Conservation (phyloP, 2,329 filamentous ascomycete species). For the Alternaria incomplexa region DNA sequence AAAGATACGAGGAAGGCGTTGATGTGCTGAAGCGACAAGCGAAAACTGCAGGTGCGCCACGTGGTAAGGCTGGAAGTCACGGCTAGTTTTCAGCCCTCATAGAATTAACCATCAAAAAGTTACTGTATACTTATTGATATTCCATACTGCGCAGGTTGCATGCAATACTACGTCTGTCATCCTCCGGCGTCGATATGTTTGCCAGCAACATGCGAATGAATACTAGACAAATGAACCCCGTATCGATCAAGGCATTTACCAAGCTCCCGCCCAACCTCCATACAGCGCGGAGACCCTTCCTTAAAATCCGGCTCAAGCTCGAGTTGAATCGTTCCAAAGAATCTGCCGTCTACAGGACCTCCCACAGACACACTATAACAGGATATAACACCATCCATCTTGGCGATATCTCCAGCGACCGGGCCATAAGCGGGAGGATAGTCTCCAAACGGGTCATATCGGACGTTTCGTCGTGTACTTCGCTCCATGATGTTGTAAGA, state of each 20-base stretch:
- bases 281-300: fast-evolving
- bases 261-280: background rate
- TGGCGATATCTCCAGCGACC: background rate
- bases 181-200: background rate
- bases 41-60: background rate
- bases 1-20: too few relatives aligned
- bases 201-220: background rate
- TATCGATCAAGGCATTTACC: fast-evolving
- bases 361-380: background rate
- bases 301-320: background rate
- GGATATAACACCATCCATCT: background rate
- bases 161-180: background rate
- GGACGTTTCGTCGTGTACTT: background rate
- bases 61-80: background rate
- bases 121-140: background rate
- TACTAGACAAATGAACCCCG: background rate
- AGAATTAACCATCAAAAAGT: too few relatives aligned
- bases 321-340: background rate
- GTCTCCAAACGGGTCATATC: background rate
- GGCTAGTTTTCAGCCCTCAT: too few relatives aligned
- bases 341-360: background rate
- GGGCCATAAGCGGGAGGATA: too few relatives aligned
- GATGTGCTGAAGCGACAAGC: too few relatives aligned
- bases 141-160: fast-evolving
- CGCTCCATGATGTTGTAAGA: background rate